These are phyloP conservation scores for Trifolium subterraneum DNA, from an alignment of 306 rosid genomes.

Conservation along the genomic window DNA sequence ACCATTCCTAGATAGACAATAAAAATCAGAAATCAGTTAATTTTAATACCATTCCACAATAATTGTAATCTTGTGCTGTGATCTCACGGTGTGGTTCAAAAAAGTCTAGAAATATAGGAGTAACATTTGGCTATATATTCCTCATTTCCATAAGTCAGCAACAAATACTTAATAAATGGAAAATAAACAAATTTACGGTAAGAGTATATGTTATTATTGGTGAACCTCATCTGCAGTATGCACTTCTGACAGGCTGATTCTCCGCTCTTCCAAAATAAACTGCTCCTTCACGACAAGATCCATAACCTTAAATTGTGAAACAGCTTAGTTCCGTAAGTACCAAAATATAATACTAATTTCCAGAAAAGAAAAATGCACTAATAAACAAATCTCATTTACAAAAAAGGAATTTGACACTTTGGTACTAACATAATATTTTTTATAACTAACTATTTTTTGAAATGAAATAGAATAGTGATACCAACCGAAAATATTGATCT, in stretches of 20 bases:
- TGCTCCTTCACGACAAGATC: slow-evolving; percentile 79
- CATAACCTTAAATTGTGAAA: slow-evolving; percentile 61
- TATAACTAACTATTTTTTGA: no score
- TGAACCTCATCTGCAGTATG: slow-evolving; percentile 89
- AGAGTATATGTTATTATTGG: neutral
- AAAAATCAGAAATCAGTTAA: slow-evolving; percentile 7
- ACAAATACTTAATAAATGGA: neutral
- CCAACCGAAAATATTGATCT: neutral
- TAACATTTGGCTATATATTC: slow-evolving; percentile 5
- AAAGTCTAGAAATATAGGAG: neutral
- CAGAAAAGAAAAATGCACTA: neutral
- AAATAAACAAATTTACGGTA: slow-evolving; percentile 24
- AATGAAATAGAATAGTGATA: slow-evolving; percentile 11
- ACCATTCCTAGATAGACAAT: slow-evolving; percentile 8
- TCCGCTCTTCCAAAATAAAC: slow-evolving; percentile 70
- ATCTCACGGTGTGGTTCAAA: neutral
- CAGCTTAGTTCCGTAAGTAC: slow-evolving; percentile 24
- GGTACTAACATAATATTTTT: neutral
- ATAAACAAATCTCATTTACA: neutral
- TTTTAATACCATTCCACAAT: neutral
- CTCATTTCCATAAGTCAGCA: slow-evolving; percentile 3
- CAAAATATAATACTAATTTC: slow-evolving; percentile 23
- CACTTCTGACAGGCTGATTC: slow-evolving; percentile 80
- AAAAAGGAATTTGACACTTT: slow-evolving; percentile 8
- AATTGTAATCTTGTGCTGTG: neutral